Conservation (phyloP, 1,139 yeast species). For the Zhuliangozyma parablackwelliae region DNA sequence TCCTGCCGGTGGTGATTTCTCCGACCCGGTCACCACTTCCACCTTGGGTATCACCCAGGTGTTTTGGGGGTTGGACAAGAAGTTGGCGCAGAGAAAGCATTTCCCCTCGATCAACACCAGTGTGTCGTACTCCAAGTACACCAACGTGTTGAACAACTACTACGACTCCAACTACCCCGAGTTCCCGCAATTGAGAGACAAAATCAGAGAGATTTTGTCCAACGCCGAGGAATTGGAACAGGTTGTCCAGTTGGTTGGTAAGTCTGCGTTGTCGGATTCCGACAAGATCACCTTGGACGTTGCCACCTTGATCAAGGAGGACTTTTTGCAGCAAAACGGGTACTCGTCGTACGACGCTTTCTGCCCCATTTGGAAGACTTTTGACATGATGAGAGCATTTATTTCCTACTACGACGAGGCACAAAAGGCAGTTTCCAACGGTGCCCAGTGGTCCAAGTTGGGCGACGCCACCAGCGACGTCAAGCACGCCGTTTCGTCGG, state of each 20-base stretch:
- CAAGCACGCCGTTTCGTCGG: constrained; percentile 87
- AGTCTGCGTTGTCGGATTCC: constrained; percentile 91
- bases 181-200: constrained; percentile 84
- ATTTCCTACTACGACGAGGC: constrained; percentile 93
- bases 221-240: constrained; percentile 98
- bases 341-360: constrained; percentile 96
- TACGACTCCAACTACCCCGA: constrained; percentile 87
- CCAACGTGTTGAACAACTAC: constrained; percentile 77
- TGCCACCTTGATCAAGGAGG: constrained; percentile 87
- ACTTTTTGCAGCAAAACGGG: constrained; percentile 98
- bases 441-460: constrained; percentile 92
- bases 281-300: constrained; percentile 97
- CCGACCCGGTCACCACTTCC: constrained; percentile 98
- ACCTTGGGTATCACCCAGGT: constrained; percentile 99
- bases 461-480: constrained; percentile 85
- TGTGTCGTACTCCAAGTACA: constrained; percentile 93
- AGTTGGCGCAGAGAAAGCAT: constrained; percentile 98
- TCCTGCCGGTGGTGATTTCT: constrained; percentile 99
- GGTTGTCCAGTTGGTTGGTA: constrained; percentile 98
- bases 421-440: constrained; percentile 90
- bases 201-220: constrained; percentile 88
- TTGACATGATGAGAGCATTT: constrained; percentile 95
- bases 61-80: constrained; percentile 99
- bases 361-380: constrained; percentile 99
- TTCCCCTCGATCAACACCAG: constrained; percentile 98